Evolutionary conservation across 2,329 filamentous ascomycete genomes (phyloP).

Genomic region (Lachnellula suecica): DNA sequence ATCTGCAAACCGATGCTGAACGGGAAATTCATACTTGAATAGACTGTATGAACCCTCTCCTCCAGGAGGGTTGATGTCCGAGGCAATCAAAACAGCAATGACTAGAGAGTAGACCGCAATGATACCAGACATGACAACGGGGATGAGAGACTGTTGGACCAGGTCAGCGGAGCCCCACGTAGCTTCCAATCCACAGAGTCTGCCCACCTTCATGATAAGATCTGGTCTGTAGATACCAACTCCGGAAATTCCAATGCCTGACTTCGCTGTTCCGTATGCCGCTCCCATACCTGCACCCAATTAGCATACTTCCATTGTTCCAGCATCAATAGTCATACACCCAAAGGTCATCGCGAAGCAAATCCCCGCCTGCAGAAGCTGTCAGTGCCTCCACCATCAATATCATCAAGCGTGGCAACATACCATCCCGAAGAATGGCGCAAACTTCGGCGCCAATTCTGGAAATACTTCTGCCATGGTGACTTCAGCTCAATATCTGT

Average conservation of each 20-base stretch:
- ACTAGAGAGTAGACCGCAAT: slow-evolving; percentile 98
- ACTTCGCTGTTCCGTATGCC: slow-evolving; percentile 85
- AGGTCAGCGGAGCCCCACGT: neutral
- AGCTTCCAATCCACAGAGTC: neutral
- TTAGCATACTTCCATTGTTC: slow-evolving; percentile 28
- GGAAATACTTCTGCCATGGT: slow-evolving; percentile 56
- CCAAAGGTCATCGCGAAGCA: slow-evolving; percentile 82
- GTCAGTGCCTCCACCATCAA: slow-evolving; percentile 22
- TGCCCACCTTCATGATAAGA: slow-evolving; percentile 81
- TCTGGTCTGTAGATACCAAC: slow-evolving; percentile 83
- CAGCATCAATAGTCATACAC: slow-evolving; percentile 53
- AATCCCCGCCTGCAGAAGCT: slow-evolving; percentile 64
- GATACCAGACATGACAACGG: slow-evolving; percentile 98
- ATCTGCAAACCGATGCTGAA: neutral
- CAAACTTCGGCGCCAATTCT: slow-evolving; percentile 73
- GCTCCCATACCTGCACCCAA: slow-evolving; percentile 54
- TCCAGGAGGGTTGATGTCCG: slow-evolving; percentile 76
- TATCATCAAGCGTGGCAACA: slow-evolving; percentile 35
- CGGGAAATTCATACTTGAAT: slow-evolving; percentile 63
- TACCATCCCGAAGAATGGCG: slow-evolving; percentile 88
- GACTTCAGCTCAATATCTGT: slow-evolving; percentile 19
- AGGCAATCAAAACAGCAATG: slow-evolving; percentile 91
- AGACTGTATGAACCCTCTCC: slow-evolving; percentile 72
- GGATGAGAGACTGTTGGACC: slow-evolving; percentile 67
- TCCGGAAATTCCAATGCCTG: slow-evolving; percentile 83